Conservation (phyloP, 768 basidiomycete genomes). For the Auricularia cornea region DNA sequence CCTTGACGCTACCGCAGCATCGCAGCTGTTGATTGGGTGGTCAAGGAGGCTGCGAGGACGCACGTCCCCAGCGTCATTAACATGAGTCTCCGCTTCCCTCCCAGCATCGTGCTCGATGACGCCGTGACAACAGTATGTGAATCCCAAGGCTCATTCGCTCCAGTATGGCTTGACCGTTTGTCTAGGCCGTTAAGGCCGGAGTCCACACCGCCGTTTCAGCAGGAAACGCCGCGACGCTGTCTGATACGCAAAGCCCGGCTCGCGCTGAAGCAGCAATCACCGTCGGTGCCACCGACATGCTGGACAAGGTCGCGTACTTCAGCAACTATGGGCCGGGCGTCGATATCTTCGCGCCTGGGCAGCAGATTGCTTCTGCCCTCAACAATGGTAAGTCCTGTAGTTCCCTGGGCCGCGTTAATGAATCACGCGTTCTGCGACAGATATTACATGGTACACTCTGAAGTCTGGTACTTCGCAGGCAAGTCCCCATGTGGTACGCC, state of each 20-base stretch:
- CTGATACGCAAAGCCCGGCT: conserved; percentile 6
- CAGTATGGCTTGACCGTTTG: conserved; percentile 23
- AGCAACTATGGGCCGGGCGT: conserved; percentile 10
- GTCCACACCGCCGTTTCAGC: conserved; percentile 10
- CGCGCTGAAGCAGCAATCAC: conserved; percentile 7
- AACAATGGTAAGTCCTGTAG: background rate
- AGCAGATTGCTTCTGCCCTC: conserved; percentile 6
- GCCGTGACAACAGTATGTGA: conserved; percentile 43
- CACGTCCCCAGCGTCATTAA: conserved; percentile 32
- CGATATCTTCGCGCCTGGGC: conserved; percentile 10
- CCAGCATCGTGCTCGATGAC: conserved; percentile 73
- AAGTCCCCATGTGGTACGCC: conserved; percentile 76
- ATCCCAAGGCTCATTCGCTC: background rate
- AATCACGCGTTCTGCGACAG: conserved; percentile 29
- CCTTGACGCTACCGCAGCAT: conserved; percentile 7
- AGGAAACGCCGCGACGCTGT: conserved; percentile 8
- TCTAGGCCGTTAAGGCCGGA: conserved; percentile 14
- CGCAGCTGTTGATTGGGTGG: conserved; percentile 27
- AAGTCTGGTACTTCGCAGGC: conserved; percentile 93
- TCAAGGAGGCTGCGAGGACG: conserved; percentile 11
- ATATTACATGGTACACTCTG: conserved; percentile 53
- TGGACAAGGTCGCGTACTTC: conserved; percentile 8
- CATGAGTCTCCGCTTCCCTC: conserved; percentile 96
- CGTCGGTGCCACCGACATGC: conserved; percentile 11
- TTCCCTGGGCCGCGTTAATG: background rate